Conservation (phyloP, 2,329 filamentous ascomycete species). For the Ilyonectria mors-panacis region DNA sequence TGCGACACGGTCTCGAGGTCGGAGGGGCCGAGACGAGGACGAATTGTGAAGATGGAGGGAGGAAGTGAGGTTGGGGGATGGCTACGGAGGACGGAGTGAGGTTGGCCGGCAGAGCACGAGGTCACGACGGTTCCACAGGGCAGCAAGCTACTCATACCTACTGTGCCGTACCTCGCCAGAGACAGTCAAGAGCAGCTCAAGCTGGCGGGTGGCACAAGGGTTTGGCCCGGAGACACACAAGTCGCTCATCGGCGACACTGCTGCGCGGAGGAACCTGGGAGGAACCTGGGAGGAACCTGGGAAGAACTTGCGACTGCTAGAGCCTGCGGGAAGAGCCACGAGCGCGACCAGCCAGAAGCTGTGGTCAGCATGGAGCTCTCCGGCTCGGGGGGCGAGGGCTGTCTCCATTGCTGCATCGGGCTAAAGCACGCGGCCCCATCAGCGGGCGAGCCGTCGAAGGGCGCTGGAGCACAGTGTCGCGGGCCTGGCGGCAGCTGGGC, state of each 20-base stretch:
- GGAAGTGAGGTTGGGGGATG: slow-evolving; percentile 42
- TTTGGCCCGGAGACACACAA: slow-evolving; percentile 33
- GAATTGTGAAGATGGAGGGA: slow-evolving; percentile 36
- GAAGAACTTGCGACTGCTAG: slow-evolving; percentile 16
- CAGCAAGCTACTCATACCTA: slow-evolving; percentile 27
- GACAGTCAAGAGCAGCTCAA: slow-evolving; percentile 38
- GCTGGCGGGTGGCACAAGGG: slow-evolving; percentile 43
- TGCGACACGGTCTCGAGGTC: slow-evolving; percentile 29
- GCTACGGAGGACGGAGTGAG: slow-evolving; percentile 42
- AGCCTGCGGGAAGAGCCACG: slow-evolving; percentile 20
- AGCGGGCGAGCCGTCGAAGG: slow-evolving; percentile 32
- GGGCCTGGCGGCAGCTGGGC: background rate
- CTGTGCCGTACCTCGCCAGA: slow-evolving; percentile 25
- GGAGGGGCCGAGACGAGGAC: slow-evolving; percentile 24
- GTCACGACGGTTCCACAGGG: slow-evolving; percentile 51
- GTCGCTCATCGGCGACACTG: slow-evolving; percentile 43
- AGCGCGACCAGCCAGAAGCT: slow-evolving; percentile 9
- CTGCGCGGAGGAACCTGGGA: slow-evolving; percentile 44
- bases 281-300: slow-evolving; percentile 19
- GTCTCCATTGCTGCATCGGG: slow-evolving; percentile 39
- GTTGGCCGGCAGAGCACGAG: slow-evolving; percentile 47
- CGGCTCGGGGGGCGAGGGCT: slow-evolving; percentile 17
- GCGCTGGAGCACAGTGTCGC: slow-evolving; percentile 37
- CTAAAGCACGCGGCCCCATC: slow-evolving; percentile 42
- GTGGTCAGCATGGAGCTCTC: slow-evolving; percentile 33